Evolutionary conservation across 176 grass and related monocot genomes (phyloP), one percentile per base, ranked within the genome.

Genomic region (Otatea glauca): DNA sequence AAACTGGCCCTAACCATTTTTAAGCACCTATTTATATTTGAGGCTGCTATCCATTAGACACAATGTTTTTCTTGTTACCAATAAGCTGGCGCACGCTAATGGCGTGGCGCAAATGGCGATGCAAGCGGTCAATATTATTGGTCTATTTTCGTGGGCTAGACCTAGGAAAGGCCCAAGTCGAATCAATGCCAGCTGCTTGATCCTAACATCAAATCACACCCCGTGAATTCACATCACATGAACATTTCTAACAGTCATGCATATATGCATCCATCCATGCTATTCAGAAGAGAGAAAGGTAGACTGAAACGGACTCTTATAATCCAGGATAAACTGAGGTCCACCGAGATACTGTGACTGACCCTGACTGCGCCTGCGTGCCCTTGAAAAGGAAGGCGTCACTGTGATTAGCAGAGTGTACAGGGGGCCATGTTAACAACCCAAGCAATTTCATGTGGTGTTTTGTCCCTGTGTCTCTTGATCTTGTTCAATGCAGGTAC

Each of bases 401-500:
- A 16, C 51, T 75, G 69, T 87, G 74, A 79, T 80, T 84, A 84
- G 75, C 49, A 87, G 68, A 72, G 34, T 49, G 13, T 83, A 74
- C 11, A 63, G 54, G 61, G 67, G 50, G 1, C 63, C 61, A 84
- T 91, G 89, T 69, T 91, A 81, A 35, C 64, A 63, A 84, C 68
- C 43, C 85, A 84, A 43, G 69, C 89, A 87, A 79, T 91, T 34
- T 80, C 80, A 0, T 87, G 63, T 24, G 80, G 80, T 17, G 68
- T 44, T 68, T 44, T 91, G 51, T 91, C 80, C 75, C 10, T 91
- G 68, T 83, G 84, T 84, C 75, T 87, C 43, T 45, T 80, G 75
- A 37, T 87, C 59, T 74, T 91, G 61, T 87, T 79, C 75, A 80
- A 69, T 16, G 62, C 69, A 91, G 89, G 80, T 87, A 84, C 76